Conservation (phyloP, 2,329 filamentous ascomycete genomes). For the Penicillium fuscoglaucum region DNA sequence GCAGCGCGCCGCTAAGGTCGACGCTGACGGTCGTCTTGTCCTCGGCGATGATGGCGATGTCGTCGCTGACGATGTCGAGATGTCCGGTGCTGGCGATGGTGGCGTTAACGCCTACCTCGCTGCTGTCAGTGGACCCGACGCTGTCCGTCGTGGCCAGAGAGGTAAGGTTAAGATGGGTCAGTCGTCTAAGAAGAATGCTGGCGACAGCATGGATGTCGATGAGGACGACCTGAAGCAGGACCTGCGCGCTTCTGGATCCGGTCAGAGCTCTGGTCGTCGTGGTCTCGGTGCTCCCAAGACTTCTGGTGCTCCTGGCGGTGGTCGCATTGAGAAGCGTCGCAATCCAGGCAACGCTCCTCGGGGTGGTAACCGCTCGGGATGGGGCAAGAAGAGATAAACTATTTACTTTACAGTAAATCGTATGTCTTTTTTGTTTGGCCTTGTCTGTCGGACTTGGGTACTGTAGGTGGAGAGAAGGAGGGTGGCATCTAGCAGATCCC, state of each 20-base stretch:
- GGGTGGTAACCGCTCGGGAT: slow-evolving; percentile 9
- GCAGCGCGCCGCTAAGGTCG: slow-evolving; percentile 45
- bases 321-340: slow-evolving; percentile 30
- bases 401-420: neutral
- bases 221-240: slow-evolving; percentile 32
- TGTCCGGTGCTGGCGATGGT: slow-evolving; percentile 31
- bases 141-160: slow-evolving; percentile 58
- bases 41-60: slow-evolving; percentile 37
- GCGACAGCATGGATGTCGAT: slow-evolving; percentile 48
- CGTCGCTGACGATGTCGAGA: slow-evolving; percentile 37
- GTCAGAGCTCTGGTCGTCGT: slow-evolving; percentile 20
- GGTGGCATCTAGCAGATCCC: slow-evolving; percentile 12
- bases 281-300: slow-evolving; percentile 30
- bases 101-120: slow-evolving; percentile 62
- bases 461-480: neutral
- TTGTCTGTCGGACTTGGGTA: neutral
- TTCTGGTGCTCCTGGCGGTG: slow-evolving; percentile 24
- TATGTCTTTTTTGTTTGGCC: neutral
- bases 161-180: slow-evolving; percentile 62
- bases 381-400: slow-evolving; percentile 14
- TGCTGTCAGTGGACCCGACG: slow-evolving; percentile 61
- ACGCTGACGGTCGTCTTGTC: slow-evolving; percentile 47
- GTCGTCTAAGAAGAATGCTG: slow-evolving; percentile 38
- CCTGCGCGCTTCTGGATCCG: slow-evolving; percentile 20
- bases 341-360: slow-evolving; percentile 21